Percentiles rank a stretch among this genome's conserved stretches.
Conservation (phyloP, 805 yeast species). For the Osmozyma mogii region DNA sequence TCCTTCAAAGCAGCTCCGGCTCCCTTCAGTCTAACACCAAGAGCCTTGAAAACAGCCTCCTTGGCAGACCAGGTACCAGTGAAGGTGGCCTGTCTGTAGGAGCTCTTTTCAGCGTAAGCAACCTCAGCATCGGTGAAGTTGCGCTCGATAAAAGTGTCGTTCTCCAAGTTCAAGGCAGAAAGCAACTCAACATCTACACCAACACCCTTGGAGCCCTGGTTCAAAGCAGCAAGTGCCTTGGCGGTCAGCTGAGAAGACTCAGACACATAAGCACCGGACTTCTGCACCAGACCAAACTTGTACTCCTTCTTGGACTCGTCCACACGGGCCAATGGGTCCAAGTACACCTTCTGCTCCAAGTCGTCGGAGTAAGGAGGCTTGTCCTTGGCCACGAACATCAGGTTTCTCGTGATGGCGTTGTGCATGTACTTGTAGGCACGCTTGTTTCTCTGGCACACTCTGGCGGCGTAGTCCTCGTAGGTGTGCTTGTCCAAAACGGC, state of each 20-base stretch:
- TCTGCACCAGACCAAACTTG: conserved; percentile 46
- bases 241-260: conserved; percentile 52
- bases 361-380: conserved; percentile 89
- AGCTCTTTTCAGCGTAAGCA: conserved; percentile 63
- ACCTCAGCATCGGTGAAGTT: conserved; percentile 83
- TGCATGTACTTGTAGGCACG: conserved; percentile 92
- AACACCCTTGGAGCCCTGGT: conserved; percentile 59
- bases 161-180: conserved; percentile 72
- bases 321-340: conserved; percentile 90
- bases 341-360: conserved; percentile 81
- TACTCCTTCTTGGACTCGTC: conserved; percentile 32
- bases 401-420: conserved; percentile 84
- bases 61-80: conserved; percentile 99
- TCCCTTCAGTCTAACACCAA: conserved; percentile 83
- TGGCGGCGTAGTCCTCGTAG: conserved; percentile 62
- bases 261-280: conserved; percentile 35
- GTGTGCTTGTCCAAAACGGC: conserved; percentile 68
- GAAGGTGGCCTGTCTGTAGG: conserved; percentile 80
- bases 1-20: conserved; percentile 92
- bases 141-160: conserved; percentile 84
- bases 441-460: conserved; percentile 77
- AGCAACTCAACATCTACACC: conserved; percentile 97
- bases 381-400: conserved; percentile 88
- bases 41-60: conserved; percentile 96
- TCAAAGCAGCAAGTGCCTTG: conserved; percentile 48